Conservation (phyloP, 2,329 filamentous ascomycete species). For the Shiraia sp. region DNA sequence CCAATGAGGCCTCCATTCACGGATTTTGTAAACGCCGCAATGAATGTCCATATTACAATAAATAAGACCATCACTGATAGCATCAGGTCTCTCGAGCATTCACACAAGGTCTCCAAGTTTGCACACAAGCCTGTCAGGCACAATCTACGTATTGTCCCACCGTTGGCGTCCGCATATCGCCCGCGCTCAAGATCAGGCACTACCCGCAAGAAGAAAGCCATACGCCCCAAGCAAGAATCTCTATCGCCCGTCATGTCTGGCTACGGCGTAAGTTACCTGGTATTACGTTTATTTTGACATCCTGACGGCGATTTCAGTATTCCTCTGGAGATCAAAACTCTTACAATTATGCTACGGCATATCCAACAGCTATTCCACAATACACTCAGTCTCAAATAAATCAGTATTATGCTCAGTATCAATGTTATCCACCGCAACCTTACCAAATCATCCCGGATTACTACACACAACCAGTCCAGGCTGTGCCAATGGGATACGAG, state of each 20-base stretch:
- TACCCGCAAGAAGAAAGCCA: constrained; percentile 12
- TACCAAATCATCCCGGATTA: constrained; percentile 32
- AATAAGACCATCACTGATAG: constrained; percentile 3
- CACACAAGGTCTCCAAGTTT: neutral
- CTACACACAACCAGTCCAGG: constrained; percentile 17
- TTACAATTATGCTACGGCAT: constrained; percentile 20
- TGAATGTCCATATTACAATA: neutral
- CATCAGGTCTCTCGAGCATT: constrained; percentile 8
- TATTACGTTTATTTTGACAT: neutral
- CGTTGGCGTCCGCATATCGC: constrained; percentile 17
- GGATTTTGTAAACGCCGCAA: constrained; percentile 3
- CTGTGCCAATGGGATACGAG: constrained; percentile 13
- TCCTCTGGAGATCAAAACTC: constrained; percentile 20
- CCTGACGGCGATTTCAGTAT: constrained; percentile 17
- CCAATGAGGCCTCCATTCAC: constrained; percentile 13
- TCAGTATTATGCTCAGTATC: constrained; percentile 35
- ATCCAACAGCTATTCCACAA: constrained; percentile 24
- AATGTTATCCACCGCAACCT: constrained; percentile 33
- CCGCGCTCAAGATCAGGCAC: constrained; percentile 12
- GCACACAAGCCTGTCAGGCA: constrained; percentile 7
- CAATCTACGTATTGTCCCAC: constrained; percentile 14
- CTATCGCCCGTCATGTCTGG: constrained; percentile 29
- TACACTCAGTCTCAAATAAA: constrained; percentile 39
- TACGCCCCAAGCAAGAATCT: constrained; percentile 21
- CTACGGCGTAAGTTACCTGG: constrained; percentile 19